phyloP scores from a whole-genome alignment of 192 early-diverging fungal species.

The Backusella australiensis region DNA sequence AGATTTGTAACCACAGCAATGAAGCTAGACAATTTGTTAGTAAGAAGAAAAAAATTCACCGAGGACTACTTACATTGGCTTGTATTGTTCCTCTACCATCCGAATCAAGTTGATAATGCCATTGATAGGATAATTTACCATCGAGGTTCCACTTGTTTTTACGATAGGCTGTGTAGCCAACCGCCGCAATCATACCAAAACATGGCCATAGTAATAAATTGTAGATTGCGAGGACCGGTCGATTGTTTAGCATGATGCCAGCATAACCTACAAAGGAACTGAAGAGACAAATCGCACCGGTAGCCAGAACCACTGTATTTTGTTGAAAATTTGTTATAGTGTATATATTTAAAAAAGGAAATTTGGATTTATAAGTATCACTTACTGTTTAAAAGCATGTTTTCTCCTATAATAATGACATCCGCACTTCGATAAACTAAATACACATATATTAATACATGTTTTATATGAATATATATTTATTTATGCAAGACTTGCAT shows the following conservation, averaged over 20 bases:
- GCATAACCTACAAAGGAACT: slow-evolving; percentile 39
- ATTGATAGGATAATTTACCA: slow-evolving; percentile 35
- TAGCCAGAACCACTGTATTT: slow-evolving; percentile 30
- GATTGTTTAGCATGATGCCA: slow-evolving; percentile 48
- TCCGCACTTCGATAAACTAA: slow-evolving; percentile 30
- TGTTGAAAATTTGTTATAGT: too few species aligned
- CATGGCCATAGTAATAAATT: slow-evolving; percentile 44
- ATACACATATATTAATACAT: background rate
- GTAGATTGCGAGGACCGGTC: slow-evolving; percentile 39
- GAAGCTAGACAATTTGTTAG: slow-evolving; percentile 22
- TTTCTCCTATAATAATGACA: slow-evolving; percentile 28
- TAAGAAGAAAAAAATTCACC: background rate
- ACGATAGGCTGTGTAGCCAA: slow-evolving; percentile 46
- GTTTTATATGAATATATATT: background rate
- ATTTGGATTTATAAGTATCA: too few species aligned
- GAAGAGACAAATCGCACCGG: slow-evolving; percentile 34
- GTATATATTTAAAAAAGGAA: background rate
- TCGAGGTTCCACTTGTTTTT: slow-evolving; percentile 26
- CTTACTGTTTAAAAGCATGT: slow-evolving; percentile 26
- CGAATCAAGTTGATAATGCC: slow-evolving; percentile 25
- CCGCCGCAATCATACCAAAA: slow-evolving; percentile 43
- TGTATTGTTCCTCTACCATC: slow-evolving; percentile 25
- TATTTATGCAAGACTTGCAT: slow-evolving; percentile 16
- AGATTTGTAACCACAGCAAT: slow-evolving; percentile 49
- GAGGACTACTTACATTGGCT: slow-evolving; percentile 21